A percentile compares a stretch with the other conserved stretches of the same genome.
phyloP scores from a whole-genome alignment of 108 stramenopile species.

The Fragilaria crotonensis region DNA sequence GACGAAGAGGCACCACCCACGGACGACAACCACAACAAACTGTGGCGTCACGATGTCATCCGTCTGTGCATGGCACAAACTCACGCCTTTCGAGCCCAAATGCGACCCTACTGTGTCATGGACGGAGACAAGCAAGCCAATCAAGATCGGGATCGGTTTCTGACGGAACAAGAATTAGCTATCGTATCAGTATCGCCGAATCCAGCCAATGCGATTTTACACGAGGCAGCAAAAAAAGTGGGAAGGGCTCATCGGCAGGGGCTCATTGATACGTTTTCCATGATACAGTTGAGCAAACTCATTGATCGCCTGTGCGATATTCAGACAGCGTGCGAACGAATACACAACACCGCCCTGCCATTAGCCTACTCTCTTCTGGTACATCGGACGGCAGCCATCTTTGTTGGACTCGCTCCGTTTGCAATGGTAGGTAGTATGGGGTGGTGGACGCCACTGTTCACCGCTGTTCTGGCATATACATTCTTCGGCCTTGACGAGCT shows the following conservation, averaged over 20 bases:
- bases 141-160: conserved; percentile 7
- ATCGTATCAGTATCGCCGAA: not conserved
- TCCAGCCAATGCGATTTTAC: conserved; percentile 11
- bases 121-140: conserved; percentile 1
- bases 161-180: conserved; percentile 2
- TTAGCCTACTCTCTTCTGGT: conserved; percentile 12
- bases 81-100: conserved; percentile 8
- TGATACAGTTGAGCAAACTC: conserved; percentile 5
- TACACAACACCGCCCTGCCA: conserved; percentile 15
- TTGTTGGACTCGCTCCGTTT: conserved; percentile 12
- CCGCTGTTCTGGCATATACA: conserved; percentile 12
- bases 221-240: not conserved
- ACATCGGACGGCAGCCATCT: conserved; percentile 8
- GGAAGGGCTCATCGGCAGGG: conserved; percentile 2
- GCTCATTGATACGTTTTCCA: conserved; percentile 9
- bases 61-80: conserved; percentile 9
- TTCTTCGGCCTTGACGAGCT: conserved; percentile 18
- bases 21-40: not conserved
- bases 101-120: conserved; percentile 5
- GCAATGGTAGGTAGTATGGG: conserved; percentile 5
- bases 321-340: conserved; percentile 16
- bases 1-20: too few species aligned
- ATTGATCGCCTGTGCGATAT: conserved; percentile 8
- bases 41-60: conserved; percentile 2
- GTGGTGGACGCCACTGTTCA: conserved; percentile 14